Evolutionary conservation across 139 green algal species (phyloP), one percentile per base, ranked within the genome.

Genomic region (Tetradesmus lagerheimii): DNA sequence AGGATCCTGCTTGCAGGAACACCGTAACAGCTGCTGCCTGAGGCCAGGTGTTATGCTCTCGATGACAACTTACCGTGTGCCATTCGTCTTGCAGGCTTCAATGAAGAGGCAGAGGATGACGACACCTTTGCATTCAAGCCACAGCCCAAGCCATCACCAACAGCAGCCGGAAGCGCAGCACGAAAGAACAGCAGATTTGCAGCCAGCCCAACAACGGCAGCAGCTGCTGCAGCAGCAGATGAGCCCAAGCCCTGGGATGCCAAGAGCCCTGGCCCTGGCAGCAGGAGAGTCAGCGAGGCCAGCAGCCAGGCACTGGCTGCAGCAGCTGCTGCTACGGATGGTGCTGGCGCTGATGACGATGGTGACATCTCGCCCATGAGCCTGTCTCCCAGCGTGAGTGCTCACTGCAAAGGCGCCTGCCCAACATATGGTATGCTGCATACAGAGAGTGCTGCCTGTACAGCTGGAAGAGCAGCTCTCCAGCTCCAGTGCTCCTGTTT

Each of bases 281-380:
- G 71, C 34, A 43, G n/a, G 34, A 12, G 57, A 37, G 67, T 20
- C 2, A 16, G 80, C 38, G 5, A 83, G 2, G 27, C 38, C 29
- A 31, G 29, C 29, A 15, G 25, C 38, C 39, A 67, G 79, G 25
- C 14, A 8, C 25, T 45, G 38, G 43, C 38, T 9, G 78, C 41
- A n/a, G 78, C 80, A 43, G 80, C 29, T 37, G 37, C 35, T 47
- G 43, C 41, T 27, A 31, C 34, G 2, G 45, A 15, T 34, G 38
- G 6, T 71, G 57, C 20, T 11, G 57, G 23, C 57, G 57, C 57
- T 29, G 50, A 85, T 20, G 80, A 91, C 25, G 80, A 93, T 8
- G 89, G 87, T 27, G 89, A 92, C 47, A 81, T 89, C 2, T 92
- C 89, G 25, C 76, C 89, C 37, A 85, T 83, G 80, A 78, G 25